A percentile compares a stretch with the other conserved stretches of the same genome.
Conservation (phyloP, 2,329 filamentous ascomycete genomes). For the Pseudocercospora fuligena region DNA sequence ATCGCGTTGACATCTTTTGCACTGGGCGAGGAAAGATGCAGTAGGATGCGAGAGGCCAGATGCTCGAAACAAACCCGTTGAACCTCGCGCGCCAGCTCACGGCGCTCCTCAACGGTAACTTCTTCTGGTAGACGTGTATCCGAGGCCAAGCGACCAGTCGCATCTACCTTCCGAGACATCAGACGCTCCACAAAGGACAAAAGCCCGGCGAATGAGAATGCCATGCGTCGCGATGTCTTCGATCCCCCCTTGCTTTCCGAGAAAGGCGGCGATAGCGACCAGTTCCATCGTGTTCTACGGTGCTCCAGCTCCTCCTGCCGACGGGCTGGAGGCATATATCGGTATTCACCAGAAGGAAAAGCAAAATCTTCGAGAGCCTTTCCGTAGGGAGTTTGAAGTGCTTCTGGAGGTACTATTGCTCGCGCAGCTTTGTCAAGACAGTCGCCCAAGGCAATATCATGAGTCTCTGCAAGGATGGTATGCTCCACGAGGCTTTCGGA, state of each 20-base stretch:
- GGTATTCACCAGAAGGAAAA: constrained; percentile 61
- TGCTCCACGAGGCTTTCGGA: constrained; percentile 73
- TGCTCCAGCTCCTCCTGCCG: constrained; percentile 63
- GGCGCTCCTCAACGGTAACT: constrained; percentile 65
- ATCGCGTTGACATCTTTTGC: constrained; percentile 59
- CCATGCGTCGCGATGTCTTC: constrained; percentile 54
- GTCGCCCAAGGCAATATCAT: constrained; percentile 88
- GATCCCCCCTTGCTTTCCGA: constrained; percentile 53
- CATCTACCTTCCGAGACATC: constrained; percentile 41
- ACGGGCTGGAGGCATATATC: constrained; percentile 64
- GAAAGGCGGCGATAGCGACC: constrained; percentile 73
- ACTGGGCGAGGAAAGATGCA: constrained; percentile 45
- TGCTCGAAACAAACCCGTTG: constrained; percentile 90
- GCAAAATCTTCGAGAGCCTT: constrained; percentile 79
- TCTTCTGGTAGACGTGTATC: constrained; percentile 40
- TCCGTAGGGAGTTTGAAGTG: constrained; percentile 78
- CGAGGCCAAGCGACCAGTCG: constrained; percentile 39
- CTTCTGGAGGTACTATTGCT: constrained; percentile 67
- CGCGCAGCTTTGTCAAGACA: constrained; percentile 87
- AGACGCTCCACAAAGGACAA: constrained; percentile 67
- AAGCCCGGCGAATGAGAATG: constrained; percentile 77
- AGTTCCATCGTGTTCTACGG: constrained; percentile 60
- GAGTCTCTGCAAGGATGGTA: constrained; percentile 70
- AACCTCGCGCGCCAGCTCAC: constrained; percentile 69
- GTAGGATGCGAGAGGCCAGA: constrained; percentile 72